Evolutionary conservation across 2,329 filamentous ascomycete genomes (phyloP).

Genomic region (Aspergillus sp.): DNA sequence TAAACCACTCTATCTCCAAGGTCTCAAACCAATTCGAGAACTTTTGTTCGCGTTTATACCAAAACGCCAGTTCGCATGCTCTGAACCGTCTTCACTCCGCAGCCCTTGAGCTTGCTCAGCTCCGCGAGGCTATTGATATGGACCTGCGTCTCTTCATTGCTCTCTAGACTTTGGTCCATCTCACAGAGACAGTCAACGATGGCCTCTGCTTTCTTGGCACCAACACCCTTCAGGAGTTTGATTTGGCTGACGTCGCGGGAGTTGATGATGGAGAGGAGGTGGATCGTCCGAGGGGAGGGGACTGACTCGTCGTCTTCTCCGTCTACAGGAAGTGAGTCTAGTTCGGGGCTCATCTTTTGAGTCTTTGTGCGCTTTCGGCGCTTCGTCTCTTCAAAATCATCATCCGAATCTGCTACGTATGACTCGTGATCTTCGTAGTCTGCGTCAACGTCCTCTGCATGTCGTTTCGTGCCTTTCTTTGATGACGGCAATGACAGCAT

Average conservation of each 20-base stretch:
- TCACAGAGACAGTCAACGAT: conserved; percentile 50
- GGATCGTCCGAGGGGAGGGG: conserved; percentile 43
- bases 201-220: conserved; percentile 48
- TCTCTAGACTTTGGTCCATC: conserved; percentile 34
- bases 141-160: conserved; percentile 25
- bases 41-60: conserved; percentile 22
- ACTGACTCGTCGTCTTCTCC: conserved; percentile 17
- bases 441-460: conserved; percentile 32
- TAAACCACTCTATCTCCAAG: neutral
- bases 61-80: conserved; percentile 48
- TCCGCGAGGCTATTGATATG: conserved; percentile 40
- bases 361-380: conserved; percentile 32
- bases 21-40: neutral
- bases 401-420: conserved; percentile 31
- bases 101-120: conserved; percentile 44
- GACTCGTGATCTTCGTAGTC: conserved; percentile 30
- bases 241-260: conserved; percentile 47
- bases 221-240: conserved; percentile 48
- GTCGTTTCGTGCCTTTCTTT: conserved; percentile 26
- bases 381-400: conserved; percentile 24
- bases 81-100: conserved; percentile 48
- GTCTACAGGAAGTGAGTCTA: conserved; percentile 20
- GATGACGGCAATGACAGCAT: conserved; percentile 33
- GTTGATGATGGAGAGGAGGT: conserved; percentile 48
- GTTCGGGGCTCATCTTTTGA: conserved; percentile 16